Percentiles rank a stretch among this genome's conserved stretches.
These are phyloP conservation scores for Gymnopilus dilepis DNA, from an alignment of 768 basidiomycete species.

Conservation along the genomic window DNA sequence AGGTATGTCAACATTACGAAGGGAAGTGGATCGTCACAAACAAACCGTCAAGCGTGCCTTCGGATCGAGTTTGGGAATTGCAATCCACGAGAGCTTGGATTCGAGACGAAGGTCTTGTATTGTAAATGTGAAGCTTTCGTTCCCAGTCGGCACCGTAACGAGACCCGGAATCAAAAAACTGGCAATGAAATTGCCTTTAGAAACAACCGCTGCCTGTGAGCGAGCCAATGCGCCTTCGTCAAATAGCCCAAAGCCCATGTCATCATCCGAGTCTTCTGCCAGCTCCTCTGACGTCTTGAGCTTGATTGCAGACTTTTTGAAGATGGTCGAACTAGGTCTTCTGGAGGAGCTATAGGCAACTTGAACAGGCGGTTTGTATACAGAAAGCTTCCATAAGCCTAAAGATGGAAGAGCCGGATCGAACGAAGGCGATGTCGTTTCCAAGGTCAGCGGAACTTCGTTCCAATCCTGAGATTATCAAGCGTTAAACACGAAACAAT, in stretches of 20 bases:
- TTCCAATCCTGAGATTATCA: conserved; percentile 37
- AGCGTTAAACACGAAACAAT: neutral
- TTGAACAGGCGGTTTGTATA: conserved; percentile 19
- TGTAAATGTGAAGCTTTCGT: conserved; percentile 36
- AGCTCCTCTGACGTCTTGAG: conserved; percentile 4
- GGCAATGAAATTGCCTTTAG: conserved; percentile 36
- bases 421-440: conserved; percentile 45
- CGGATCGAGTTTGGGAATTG: conserved; percentile 40
- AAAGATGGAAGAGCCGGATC: conserved; percentile 39
- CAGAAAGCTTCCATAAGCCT: conserved; percentile 35
- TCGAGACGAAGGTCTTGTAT: conserved; percentile 36
- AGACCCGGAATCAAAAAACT: conserved; percentile 40
- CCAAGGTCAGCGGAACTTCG: conserved; percentile 42
- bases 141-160: conserved; percentile 38
- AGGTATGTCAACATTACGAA: neutral
- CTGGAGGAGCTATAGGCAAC: neutral
- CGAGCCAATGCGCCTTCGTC: conserved; percentile 10
- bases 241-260: conserved; percentile 13
- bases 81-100: conserved; percentile 41
- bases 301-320: conserved; percentile 2
- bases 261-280: conserved; percentile 11
- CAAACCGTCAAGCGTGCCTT: conserved; percentile 38
- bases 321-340: neutral
- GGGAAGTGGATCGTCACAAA: neutral
- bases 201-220: conserved; percentile 22